Percentiles rank a stretch among this genome's conserved stretches.
Evolutionary conservation across 331 rosid species (phyloP).

Genomic region (Pyrus hybrid): DNA sequence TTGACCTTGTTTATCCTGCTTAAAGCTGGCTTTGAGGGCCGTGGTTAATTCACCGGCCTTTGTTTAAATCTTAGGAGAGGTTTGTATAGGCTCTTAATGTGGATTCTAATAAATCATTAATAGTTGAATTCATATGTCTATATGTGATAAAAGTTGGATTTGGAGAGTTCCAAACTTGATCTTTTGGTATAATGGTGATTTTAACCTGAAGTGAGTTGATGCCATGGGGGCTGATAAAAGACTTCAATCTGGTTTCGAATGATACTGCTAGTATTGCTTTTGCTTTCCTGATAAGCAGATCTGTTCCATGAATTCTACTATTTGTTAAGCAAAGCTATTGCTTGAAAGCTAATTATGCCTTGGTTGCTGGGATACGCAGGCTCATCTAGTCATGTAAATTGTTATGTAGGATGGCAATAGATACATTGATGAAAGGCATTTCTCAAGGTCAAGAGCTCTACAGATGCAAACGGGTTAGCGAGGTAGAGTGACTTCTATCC

Average conservation of each 20-base stretch:
- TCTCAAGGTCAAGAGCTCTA: neutral
- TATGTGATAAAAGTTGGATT: neutral
- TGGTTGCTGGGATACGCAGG: constrained; percentile 19
- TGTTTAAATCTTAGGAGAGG: neutral
- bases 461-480: neutral
- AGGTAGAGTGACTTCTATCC: neutral
- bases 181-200: neutral
- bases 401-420: neutral
- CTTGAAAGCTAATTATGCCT: neutral
- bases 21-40: neutral
- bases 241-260: neutral
- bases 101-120: neutral
- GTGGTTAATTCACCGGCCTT: neutral
- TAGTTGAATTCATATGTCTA: neutral
- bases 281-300: neutral
- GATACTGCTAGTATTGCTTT: neutral
- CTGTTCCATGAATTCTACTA: neutral
- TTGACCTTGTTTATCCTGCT: neutral
- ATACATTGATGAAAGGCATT: neutral
- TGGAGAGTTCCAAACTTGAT: neutral
- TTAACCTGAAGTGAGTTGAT: neutral
- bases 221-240: neutral
- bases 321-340: neutral
- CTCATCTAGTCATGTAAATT: constrained; percentile 20
- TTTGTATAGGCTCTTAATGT: neutral